A percentile compares a stretch with the other conserved stretches of the same genome.
Evolutionary conservation across 805 yeast species (phyloP).

Genomic region (Cephaloascus albidus): DNA sequence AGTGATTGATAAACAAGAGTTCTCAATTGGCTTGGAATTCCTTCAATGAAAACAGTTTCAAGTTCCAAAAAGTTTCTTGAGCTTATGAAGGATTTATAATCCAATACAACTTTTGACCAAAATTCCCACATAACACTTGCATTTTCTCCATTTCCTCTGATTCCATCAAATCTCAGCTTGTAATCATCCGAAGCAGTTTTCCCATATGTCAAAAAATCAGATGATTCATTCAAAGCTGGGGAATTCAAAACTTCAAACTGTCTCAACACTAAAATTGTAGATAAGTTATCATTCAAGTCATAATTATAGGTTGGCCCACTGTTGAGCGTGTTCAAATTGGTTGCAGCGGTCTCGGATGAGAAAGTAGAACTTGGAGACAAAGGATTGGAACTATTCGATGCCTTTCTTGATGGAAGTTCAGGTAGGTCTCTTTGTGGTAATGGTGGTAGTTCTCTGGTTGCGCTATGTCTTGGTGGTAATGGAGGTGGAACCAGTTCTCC

Average conservation of each 20-base stretch:
- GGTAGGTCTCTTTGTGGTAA: background rate
- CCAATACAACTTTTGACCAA: background rate
- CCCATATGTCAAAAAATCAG: conserved; percentile 12
- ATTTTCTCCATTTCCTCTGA: background rate
- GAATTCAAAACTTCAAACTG: conserved; percentile 15
- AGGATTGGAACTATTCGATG: background rate
- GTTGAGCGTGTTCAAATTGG: background rate
- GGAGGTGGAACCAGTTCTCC: conserved; percentile 1
- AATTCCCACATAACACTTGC: background rate
- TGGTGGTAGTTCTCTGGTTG: background rate
- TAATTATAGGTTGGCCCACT: conserved; percentile 4
- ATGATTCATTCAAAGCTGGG: conserved; percentile 16
- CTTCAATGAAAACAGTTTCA: background rate
- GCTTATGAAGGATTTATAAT: background rate
- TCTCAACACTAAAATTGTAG: conserved; percentile 13
- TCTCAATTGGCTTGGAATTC: background rate
- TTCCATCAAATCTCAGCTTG: background rate
- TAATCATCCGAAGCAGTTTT: background rate
- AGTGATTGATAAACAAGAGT: background rate
- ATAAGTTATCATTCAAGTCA: conserved; percentile 10
- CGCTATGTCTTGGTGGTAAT: conserved; percentile 1
- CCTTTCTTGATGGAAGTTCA: background rate
- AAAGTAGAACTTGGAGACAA: background rate
- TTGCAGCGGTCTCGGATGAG: background rate
- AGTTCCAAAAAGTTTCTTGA: background rate